phyloP scores from a whole-genome alignment of 306 rosid genomes.

The Trifolium fragiferum region DNA sequence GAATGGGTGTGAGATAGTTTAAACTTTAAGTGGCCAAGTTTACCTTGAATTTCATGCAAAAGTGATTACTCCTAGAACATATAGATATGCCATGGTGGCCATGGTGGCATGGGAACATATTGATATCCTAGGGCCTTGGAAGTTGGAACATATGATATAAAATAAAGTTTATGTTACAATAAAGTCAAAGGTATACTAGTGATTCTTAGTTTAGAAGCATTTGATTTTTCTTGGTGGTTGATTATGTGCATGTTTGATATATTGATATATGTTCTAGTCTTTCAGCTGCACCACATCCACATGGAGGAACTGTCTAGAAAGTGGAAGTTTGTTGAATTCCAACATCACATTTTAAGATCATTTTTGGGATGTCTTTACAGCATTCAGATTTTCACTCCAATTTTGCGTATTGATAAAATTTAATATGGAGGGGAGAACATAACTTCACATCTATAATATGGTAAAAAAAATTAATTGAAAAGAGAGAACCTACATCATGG shows the following conservation, averaged over 20 bases:
- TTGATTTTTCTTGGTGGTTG: constrained; percentile 13
- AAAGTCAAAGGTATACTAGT: constrained; percentile 34
- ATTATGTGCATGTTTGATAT: background rate
- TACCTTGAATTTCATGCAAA: constrained; percentile 29
- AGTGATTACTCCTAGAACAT: constrained; percentile 23
- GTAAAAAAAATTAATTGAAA: too few relatives aligned
- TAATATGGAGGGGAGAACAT: too few relatives aligned
- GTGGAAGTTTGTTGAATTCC: too few relatives aligned
- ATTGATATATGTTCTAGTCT: constrained; percentile 31
- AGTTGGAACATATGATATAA: constrained; percentile 21
- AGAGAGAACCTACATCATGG: too few relatives aligned
- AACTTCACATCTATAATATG: too few relatives aligned
- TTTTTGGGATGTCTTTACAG: background rate
- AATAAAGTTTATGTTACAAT: constrained; percentile 21
- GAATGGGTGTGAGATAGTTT: background rate
- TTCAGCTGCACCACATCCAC: constrained; percentile 49
- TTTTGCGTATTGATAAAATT: background rate
- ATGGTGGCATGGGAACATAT: constrained; percentile 23
- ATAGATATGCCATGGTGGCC: constrained; percentile 16
- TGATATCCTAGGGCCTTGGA: constrained; percentile 41
- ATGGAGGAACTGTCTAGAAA: constrained; percentile 21
- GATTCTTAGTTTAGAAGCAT: constrained; percentile 42
- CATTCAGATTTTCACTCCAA: background rate
- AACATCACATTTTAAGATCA: background rate
- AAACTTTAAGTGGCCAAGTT: background rate